Evolutionary conservation across 208 protist genomes (phyloP).

Genomic region (Phytomonas sp.): DNA sequence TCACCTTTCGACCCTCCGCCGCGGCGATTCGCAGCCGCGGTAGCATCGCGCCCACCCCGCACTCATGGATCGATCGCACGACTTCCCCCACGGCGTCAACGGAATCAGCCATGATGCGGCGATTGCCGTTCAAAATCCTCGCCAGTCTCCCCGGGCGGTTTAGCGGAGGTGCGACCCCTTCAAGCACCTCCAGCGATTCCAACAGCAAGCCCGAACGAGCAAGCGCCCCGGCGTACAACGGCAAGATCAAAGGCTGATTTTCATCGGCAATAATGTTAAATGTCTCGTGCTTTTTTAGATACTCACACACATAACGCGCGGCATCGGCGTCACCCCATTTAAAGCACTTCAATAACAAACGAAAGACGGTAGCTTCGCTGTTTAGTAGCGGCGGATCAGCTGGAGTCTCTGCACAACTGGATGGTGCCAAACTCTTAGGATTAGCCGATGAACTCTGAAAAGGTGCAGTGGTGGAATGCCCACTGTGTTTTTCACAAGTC

Average conservation of each 20-base stretch:
- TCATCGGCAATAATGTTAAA: conserved; percentile 27
- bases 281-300: conserved; percentile 19
- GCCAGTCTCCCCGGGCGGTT: conserved; percentile 32
- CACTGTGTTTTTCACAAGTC: neutral
- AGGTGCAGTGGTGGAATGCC: neutral
- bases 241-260: conserved; percentile 25
- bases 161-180: conserved; percentile 27
- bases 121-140: conserved; percentile 43
- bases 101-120: conserved; percentile 37
- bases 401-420: neutral
- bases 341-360: conserved; percentile 74
- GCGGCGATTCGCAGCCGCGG: neutral
- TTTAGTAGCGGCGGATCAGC: conserved; percentile 31
- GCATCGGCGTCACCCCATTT: conserved; percentile 39
- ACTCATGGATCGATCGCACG: conserved; percentile 19
- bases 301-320: conserved; percentile 31
- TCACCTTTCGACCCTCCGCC: conserved; percentile 16
- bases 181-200: conserved; percentile 44
- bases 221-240: conserved; percentile 50
- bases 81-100: conserved; percentile 52
- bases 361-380: conserved; percentile 63
- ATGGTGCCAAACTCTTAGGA: neutral
- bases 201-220: conserved; percentile 23
- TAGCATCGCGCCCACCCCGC: neutral
- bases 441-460: neutral